Base-by-base conservation (phyloP, 1,284 basidiomycete genomes). In the Trichosporon faecale region DNA sequence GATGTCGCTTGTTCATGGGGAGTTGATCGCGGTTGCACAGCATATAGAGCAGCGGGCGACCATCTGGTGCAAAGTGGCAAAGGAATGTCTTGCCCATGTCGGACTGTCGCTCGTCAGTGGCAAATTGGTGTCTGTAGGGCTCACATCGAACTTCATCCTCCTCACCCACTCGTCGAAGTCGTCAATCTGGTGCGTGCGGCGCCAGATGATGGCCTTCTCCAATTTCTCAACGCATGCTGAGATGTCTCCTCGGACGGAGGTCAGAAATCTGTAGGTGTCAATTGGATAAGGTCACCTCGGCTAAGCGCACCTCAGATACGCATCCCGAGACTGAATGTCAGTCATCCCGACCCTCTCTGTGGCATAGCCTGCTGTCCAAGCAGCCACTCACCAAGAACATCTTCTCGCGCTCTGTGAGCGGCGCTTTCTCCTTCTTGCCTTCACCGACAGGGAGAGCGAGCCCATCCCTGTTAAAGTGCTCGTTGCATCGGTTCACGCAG, bases 301-400 rank as follows among this genome's bases (percentile, higher is more conserved):
- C 16, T n/a, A 29, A 4, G 23, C 57, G 33, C 12, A 61, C 57
- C 57, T 61, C 57, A 61, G 18, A 23, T 61, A 61, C 7, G 57
- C 57, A 12, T 61, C 57, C 27, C 57, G 57, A 29, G 57, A 61
- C 57, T 61, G 57, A 61, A 29, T 31, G 57, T 61, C 33, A 61
- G 57, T 16, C 16, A 55, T 52, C 2, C 27, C 49, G 3, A 5
- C n/a, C 21, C 1, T 9, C 49, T 52, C 8, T 2, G 11, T 52
- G 9, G 21, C 21, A 23, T 27, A 12, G 35, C 7, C 35, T 27
- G 4, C 14, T 27, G n/a, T n/a, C 14, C 21, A 5, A 0, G 35
- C 11, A 7, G 14, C 4, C 1, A 68, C 79, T 68, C 66, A 82
- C 80, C 64, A 82, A 72, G 65, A 75, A 80, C 77, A 82, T 82